These are phyloP conservation scores for Apiospora kogelbergensis DNA, from an alignment of 2,329 filamentous ascomycete genomes.

Conservation along the genomic window DNA sequence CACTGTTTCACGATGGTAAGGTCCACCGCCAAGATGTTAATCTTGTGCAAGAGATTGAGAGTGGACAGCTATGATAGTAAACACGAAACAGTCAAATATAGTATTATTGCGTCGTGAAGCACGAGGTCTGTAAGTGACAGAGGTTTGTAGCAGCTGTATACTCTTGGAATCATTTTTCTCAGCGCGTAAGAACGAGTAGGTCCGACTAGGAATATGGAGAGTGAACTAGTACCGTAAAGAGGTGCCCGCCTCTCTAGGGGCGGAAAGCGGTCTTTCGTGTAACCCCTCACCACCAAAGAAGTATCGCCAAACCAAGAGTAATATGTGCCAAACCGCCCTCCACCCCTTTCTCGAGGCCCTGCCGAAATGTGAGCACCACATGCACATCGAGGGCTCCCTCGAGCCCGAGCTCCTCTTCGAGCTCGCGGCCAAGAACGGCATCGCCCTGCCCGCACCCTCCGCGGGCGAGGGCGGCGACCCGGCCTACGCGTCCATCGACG, in stretches of 20 bases:
- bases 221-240: background rate
- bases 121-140: background rate
- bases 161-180: background rate
- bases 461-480: conserved; percentile 51
- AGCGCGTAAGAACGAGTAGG: background rate
- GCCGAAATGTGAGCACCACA: conserved; percentile 46
- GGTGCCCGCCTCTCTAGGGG: background rate
- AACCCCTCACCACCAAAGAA: background rate
- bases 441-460: conserved; percentile 47
- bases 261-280: background rate
- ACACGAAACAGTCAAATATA: background rate
- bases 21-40: background rate
- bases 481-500: conserved; percentile 59
- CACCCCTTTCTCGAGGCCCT: conserved; percentile 63
- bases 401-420: conserved; percentile 46
- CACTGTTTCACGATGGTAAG: background rate
- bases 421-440: conserved; percentile 65
- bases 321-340: conserved; percentile 56
- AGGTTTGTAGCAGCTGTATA: background rate
- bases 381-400: conserved; percentile 47
- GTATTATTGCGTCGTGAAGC: background rate
- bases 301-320: background rate
- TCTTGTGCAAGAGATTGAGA: background rate
- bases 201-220: background rate
- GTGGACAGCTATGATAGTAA: background rate